Conservation (phyloP, 768 basidiomycete genomes). For the Leccinum uliginosum region DNA sequence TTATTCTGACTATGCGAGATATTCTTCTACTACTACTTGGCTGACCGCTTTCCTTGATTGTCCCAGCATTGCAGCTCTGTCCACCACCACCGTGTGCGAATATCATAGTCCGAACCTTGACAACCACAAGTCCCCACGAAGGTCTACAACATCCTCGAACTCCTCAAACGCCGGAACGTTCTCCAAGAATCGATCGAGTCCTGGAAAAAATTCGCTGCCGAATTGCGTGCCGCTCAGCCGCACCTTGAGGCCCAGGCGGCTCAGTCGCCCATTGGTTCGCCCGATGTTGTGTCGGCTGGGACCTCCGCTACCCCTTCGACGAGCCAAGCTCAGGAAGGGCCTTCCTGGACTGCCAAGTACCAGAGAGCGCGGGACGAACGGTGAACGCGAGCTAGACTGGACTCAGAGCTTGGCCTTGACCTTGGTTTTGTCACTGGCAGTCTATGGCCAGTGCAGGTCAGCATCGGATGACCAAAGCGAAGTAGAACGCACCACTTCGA, state of each 20-base stretch:
- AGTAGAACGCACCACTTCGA: conserved; percentile 53
- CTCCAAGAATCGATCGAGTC: conserved; percentile 28
- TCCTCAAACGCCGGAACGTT: conserved; percentile 18
- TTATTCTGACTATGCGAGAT: too few relatives aligned
- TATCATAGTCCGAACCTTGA: too few relatives aligned
- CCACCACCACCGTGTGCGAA: too few relatives aligned
- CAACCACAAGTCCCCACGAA: conserved; percentile 16
- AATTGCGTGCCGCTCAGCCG: conserved; percentile 17
- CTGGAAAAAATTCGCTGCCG: conserved; percentile 17
- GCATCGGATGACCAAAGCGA: background rate
- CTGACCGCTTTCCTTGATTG: too few relatives aligned
- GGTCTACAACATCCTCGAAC: conserved; percentile 24
- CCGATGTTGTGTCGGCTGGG: background rate
- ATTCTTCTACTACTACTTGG: too few relatives aligned
- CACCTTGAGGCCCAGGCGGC: conserved; percentile 9
- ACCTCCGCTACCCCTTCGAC: background rate
- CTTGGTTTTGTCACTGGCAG: conserved; percentile 15
- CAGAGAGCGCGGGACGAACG: conserved; percentile 11
- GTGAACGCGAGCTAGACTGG: background rate
- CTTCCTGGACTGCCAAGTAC: conserved; percentile 19
- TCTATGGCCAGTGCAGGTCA: conserved; percentile 13
- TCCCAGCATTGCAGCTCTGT: too few relatives aligned
- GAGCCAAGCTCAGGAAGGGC: conserved; percentile 9
- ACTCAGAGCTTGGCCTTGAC: conserved; percentile 41
- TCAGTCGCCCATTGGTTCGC: background rate